phyloP scores from a whole-genome alignment of 2,329 filamentous ascomycete species.

The Dothistroma pini region DNA sequence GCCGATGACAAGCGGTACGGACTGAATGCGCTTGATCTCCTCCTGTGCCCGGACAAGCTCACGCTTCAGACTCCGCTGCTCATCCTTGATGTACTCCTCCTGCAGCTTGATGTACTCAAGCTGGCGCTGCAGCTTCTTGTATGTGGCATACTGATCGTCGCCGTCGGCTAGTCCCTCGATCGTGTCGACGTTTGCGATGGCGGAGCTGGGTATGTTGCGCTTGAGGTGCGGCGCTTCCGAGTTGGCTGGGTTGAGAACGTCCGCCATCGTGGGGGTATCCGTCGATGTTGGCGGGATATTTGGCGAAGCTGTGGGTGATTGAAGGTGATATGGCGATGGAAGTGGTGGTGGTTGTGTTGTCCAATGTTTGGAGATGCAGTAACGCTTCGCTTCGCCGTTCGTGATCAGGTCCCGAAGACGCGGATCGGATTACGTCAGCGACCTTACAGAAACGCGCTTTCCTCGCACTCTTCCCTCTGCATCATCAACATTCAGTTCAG shows the following conservation, averaged over 20 bases:
- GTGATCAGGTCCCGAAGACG: no score
- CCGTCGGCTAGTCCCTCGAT: conserved; percentile 81
- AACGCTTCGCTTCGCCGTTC: conserved; percentile 3
- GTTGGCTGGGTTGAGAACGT: conserved; percentile 76
- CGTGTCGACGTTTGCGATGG: conserved; percentile 85
- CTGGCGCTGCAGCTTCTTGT: conserved; percentile 96
- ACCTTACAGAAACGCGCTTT: background rate
- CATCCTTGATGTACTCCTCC: conserved; percentile 99
- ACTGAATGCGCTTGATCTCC: conserved; percentile 99
- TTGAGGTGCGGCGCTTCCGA: conserved; percentile 67
- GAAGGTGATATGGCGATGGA: conserved; percentile 6
- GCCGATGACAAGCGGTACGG: conserved; percentile 93
- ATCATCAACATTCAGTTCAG: background rate
- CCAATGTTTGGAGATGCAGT: background rate
- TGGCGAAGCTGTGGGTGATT: background rate
- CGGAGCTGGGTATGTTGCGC: conserved; percentile 69
- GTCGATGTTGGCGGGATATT: background rate
- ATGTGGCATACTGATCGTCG: conserved; percentile 86
- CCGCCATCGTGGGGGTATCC: conserved; percentile 60
- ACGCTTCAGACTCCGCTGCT: conserved; percentile 95
- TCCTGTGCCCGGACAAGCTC: conserved; percentile 97
- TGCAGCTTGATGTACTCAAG: conserved; percentile 96
- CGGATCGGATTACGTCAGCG: background rate
- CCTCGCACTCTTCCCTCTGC: background rate
- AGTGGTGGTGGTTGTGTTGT: background rate